These are phyloP conservation scores for Stagonosporopsis tanaceti DNA, from an alignment of 2,329 filamentous ascomycete species.

Conservation along the genomic window DNA sequence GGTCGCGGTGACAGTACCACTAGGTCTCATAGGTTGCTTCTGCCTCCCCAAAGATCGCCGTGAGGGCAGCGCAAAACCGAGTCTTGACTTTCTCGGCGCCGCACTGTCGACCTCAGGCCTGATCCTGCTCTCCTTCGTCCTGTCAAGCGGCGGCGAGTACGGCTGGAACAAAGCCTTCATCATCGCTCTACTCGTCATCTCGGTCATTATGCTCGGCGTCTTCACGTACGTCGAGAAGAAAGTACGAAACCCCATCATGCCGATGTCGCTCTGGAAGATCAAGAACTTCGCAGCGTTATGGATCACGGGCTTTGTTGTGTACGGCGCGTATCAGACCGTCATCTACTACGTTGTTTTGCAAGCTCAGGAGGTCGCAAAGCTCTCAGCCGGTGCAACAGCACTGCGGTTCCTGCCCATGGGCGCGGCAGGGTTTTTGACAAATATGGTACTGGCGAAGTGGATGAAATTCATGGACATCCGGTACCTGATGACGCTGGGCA, in stretches of 20 bases:
- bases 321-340: conserved; percentile 14
- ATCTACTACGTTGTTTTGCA: conserved; percentile 15
- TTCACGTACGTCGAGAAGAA: conserved; percentile 18
- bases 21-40: conserved; percentile 9
- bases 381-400: conserved; percentile 11
- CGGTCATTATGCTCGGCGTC: conserved; percentile 12
- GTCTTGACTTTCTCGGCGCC: conserved; percentile 14
- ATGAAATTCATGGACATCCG: conserved; percentile 16
- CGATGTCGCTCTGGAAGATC: conserved; percentile 18
- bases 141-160: conserved; percentile 16
- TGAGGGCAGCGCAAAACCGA: conserved; percentile 15
- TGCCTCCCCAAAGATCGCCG: conserved; percentile 11
- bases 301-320: conserved; percentile 16
- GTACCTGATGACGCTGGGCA: conserved; percentile 12
- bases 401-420: conserved; percentile 15
- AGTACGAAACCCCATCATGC: conserved; percentile 16
- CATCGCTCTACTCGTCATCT: conserved; percentile 6
- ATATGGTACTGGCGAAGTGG: conserved; percentile 18
- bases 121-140: conserved; percentile 12
- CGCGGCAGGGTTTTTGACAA: conserved; percentile 13
- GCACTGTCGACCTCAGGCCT: conserved; percentile 10
- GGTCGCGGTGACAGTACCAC: conserved; percentile 4
- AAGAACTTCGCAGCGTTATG: conserved; percentile 15
- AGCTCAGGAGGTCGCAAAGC: conserved; percentile 11
- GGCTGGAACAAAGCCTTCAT: conserved; percentile 18